phyloP scores from a whole-genome alignment of 805 yeast species.

The Blastobotrys attinorum region DNA sequence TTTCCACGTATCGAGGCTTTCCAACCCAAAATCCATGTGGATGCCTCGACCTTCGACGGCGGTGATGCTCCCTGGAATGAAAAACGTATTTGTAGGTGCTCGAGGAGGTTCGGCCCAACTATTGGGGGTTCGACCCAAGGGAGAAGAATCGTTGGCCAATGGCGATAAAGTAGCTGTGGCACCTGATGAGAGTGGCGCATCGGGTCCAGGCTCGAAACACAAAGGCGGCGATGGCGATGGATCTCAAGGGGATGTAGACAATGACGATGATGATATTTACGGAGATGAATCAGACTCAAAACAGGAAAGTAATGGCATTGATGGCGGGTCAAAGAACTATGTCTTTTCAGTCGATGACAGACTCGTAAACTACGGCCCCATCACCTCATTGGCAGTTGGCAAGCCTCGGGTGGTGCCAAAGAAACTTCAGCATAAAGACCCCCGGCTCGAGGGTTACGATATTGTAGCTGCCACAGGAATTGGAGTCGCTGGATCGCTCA shows the following conservation, averaged over 20 bases:
- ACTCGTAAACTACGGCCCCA: constrained; percentile 63
- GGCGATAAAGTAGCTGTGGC: constrained; percentile 6
- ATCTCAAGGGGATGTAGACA: neutral
- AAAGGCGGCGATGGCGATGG: neutral
- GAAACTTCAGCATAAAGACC: constrained; percentile 60
- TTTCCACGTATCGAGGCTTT: constrained; percentile 14
- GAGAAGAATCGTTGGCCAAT: constrained; percentile 7
- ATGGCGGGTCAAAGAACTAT: constrained; percentile 30
- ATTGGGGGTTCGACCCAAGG: constrained; percentile 31
- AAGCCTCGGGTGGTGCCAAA: constrained; percentile 42
- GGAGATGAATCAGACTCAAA: constrained; percentile 42
- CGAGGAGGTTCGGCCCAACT: constrained; percentile 52
- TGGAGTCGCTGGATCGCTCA: constrained; percentile 44
- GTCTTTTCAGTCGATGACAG: constrained; percentile 42
- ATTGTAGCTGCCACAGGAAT: constrained; percentile 67
- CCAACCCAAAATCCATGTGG: constrained; percentile 11
- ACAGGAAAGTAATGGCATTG: constrained; percentile 27
- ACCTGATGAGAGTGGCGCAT: neutral
- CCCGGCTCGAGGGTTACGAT: constrained; percentile 57
- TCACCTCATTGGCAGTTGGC: constrained; percentile 61
- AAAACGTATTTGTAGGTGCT: constrained; percentile 51
- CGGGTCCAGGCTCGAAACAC: too few species aligned
- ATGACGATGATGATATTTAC: constrained; percentile 32
- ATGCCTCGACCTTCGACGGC: constrained; percentile 34
- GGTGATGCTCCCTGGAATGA: constrained; percentile 32